Percentiles rank a stretch among this genome's conserved stretches.
Evolutionary conservation across 441 rosid species (phyloP).

Genomic region (Gossypium schwendimanii): DNA sequence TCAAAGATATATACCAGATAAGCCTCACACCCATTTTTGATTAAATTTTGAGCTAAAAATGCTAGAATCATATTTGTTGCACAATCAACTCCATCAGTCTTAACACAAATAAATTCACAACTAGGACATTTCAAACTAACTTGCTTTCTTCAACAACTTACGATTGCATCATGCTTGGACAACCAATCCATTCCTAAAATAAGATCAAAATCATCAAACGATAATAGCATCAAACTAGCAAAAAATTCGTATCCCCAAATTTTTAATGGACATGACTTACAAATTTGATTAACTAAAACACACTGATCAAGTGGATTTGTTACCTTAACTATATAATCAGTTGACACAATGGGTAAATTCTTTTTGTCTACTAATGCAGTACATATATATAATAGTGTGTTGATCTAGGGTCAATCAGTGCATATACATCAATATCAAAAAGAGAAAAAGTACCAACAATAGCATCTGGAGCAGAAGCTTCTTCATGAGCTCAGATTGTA

Average conservation of each 20-base stretch:
- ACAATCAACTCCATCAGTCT: neutral
- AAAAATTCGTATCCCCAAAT: neutral
- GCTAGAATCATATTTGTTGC: neutral
- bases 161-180: neutral
- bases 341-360: neutral
- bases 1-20: no score
- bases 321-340: neutral
- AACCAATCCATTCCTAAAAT: neutral
- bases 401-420: no score
- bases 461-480: no score
- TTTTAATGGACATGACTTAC: neutral
- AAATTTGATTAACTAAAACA: neutral
- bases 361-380: neutral
- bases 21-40: neutral
- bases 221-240: neutral
- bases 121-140: neutral
- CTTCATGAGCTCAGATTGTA: no score
- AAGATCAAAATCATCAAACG: neutral
- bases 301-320: neutral
- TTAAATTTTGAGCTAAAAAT: neutral
- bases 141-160: neutral
- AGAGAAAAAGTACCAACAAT: no score
- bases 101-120: neutral
- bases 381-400: no score
- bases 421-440: no score